Evolutionary conservation across 306 rosid genomes (phyloP), one percentile per base, ranked within the genome.

Genomic region (Cicer judaicum): DNA sequence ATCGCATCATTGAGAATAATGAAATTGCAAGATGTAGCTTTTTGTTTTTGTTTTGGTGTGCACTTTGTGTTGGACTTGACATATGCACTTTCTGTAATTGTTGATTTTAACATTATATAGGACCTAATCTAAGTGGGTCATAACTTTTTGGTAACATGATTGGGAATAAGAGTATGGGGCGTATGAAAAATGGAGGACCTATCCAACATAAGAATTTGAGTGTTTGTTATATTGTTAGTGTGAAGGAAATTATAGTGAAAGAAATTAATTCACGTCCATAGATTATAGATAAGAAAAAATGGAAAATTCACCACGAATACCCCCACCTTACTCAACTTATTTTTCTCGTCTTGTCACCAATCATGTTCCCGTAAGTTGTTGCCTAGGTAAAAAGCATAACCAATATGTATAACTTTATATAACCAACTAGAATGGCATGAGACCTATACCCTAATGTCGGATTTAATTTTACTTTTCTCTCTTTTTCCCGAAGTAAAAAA

Each of bases 331-430:
- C 19, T 47, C 80, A 68, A 21, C 48, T 50, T 61, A 68, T 48
- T 78, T 82, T 74, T 64, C 64, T 77, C 57, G 83, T 73, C 76
- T 75, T 70, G 82, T 83, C 85, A 66, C 60, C 56, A 12, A 53
- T 81, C 57, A 19, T 78, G 68, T 48, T 42, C 47, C 72, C 55
- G 66, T 29, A 13, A 8, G 38, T 15, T 0, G 9, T 6, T 2
- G n/a, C 69, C 50, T 40, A 64, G 50, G 50, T 64, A 64, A 40
- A 40, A 10, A 64, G 5, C n/a, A 12, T 41, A 40, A 10, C 36
- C 14, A 9, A 64, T 38, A 39, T 63, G 49, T 14, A 24, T 24
- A 24, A 1, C 34, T 24, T 24, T 24, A 24, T 24, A 24, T 24
- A 24, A 24, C 34, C 34, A 24, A 24, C 34, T 24, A 24, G 34